Base-by-base conservation (phyloP, 1,284 basidiomycete genomes). In the Ceratobasidium sp. region DNA sequence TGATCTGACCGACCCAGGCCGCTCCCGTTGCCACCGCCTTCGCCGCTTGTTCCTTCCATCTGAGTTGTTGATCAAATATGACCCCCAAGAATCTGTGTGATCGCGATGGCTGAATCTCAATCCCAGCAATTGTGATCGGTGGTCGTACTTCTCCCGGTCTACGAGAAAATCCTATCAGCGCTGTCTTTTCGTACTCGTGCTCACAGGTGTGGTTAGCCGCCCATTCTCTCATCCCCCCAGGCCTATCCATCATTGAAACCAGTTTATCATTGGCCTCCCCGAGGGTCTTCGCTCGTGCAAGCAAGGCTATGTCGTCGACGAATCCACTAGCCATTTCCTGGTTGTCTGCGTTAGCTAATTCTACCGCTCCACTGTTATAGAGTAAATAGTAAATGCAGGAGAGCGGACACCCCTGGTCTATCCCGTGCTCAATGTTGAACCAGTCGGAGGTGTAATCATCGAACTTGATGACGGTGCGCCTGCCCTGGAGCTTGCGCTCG, bases 61-160 rank as follows among this genome's bases (percentile, higher is more conserved):
- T 58, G 1, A 75, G 71, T 34, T 71, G 57, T 21, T 57, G n/a
- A 30, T 75, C 75, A 26, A 75, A 36, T 14, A 57, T 50, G 14
- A 75, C 71, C 5, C 75, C 75, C n/a, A 74, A 45, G 36, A 55
- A 73, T 16, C 55, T 74, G 61, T 58, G 64, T 9, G 64, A 60
- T 2, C 2, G 1, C 10, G 53, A 4, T 16, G 57, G 55, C 21
- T 43, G 8, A n/a, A 75, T 74, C 4, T 3, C 8, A 1, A n/a
- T 28, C 1, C 61, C 72, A 0, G 28, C 70, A 18, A 74, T 60
- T 1, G 5, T 28, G 8, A 74, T 52, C 5, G 73, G 36, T 3
- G 30, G 41, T 2, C 30, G 8, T 12, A 61, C 48, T n/a, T 30
- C 18, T 3, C 32, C n/a, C 3, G 9, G n/a, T 36, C 39, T 59